A percentile compares a stretch with the other conserved stretches of the same genome.
phyloP scores from a whole-genome alignment of 2,329 filamentous ascomycete species.

The Diplodia intermedia region DNA sequence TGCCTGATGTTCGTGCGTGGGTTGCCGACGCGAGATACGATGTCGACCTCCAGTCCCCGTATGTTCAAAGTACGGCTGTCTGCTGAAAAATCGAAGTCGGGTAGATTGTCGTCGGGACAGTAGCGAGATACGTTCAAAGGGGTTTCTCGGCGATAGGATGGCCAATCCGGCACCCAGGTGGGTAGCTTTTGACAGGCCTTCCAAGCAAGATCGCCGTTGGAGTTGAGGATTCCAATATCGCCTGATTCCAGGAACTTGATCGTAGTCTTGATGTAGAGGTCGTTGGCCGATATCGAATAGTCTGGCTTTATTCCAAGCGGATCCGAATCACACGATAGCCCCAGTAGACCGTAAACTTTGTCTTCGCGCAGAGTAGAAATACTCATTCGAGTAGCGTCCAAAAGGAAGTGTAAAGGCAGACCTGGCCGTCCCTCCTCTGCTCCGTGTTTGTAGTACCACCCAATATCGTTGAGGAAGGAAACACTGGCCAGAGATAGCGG shows the following conservation, averaged over 20 bases:
- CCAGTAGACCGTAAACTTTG: neutral
- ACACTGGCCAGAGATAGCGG: neutral
- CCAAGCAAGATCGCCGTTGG: constrained; percentile 27
- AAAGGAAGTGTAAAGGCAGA: neutral
- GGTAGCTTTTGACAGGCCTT: constrained; percentile 23
- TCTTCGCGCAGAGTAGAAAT: neutral
- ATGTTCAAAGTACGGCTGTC: neutral
- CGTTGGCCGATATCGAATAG: neutral
- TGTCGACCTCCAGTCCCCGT: neutral
- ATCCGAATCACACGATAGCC: neutral
- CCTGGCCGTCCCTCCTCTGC: too few species aligned
- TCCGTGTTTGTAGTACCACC: neutral
- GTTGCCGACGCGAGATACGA: neutral
- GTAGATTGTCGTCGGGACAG: neutral
- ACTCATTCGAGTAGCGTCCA: neutral
- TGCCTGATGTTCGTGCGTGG: neutral
- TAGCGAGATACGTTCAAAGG: neutral
- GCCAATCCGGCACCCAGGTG: constrained; percentile 37
- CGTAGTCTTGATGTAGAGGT: neutral
- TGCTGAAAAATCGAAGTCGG: neutral
- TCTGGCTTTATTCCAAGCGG: neutral
- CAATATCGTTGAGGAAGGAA: neutral
- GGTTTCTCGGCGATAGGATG: neutral
- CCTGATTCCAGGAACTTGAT: neutral
- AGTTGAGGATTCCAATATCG: neutral